Base-by-base conservation (phyloP, 257 asterid species). In the Jaltomata sinuosa region DNA sequence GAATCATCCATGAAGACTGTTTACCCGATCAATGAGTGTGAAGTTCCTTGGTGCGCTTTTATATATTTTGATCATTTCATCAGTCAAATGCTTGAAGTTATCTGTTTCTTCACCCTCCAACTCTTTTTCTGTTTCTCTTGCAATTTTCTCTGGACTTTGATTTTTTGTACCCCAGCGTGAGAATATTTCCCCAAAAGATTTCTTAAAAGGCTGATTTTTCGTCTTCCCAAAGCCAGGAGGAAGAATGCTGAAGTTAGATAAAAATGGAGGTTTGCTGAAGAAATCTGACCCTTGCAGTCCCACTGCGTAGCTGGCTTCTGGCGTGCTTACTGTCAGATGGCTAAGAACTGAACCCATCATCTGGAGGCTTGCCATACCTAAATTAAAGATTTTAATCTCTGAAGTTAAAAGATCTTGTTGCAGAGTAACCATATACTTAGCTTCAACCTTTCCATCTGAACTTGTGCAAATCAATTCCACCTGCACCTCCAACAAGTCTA, bases 201-300 rank as follows among this genome's bases (percentile, higher is more conserved):
- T 67, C 83, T 31, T 52, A 5, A 89, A 85, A 67, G 74, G 81
- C 42, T 27, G 81, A 52, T 38, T 81, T 32, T 62, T 84, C 34
- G 9, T 84, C 80, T 79, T 85, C 82, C 69, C 67, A 32, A 89
- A 78, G 27, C 84, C 88, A 1, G 94, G 95, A 61, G 94, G 97
- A 87, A 95, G 83, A 32, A 94, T 90, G 72, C 89, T 88, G 87
- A 87, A 94, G 80, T 89, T 80, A 8, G 91, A 84, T 50, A 36
- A 38, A 65, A 92, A 32, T 3, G 97, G 94, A 19, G 93, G 90
- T 87, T 89, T 86, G 47, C n/a, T 80, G 47, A 84, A 88, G 89
- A 89, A 95, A 85, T 93, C 94, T 10, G 98, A 94, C 47, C 94
- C 92, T 85, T 92, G 86, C 45, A 93, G 80, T 72, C 99, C 99